Conservation (phyloP, 768 basidiomycete genomes). For the Russula sp. region DNA sequence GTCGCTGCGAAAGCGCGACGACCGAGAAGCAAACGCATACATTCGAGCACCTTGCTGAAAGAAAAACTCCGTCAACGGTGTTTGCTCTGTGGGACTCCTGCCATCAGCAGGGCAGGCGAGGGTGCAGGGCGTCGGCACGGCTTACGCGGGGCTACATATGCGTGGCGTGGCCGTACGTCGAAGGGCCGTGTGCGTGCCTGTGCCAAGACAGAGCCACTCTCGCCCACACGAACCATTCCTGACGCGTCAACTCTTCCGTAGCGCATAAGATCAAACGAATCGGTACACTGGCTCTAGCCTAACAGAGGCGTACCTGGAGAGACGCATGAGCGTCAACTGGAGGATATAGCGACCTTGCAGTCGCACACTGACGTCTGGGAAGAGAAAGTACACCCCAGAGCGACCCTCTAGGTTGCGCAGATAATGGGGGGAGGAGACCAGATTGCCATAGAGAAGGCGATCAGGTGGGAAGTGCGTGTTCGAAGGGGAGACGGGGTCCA, state of each 20-base stretch:
- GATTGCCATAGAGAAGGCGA: slow-evolving; percentile 73
- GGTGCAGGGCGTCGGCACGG: slow-evolving; percentile 14
- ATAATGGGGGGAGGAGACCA: slow-evolving; percentile 77
- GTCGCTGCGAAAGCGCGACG: slow-evolving; percentile 22
- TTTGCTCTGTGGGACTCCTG: slow-evolving; percentile 34
- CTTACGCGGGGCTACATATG: slow-evolving; percentile 80
- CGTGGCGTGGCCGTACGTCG: slow-evolving; percentile 65
- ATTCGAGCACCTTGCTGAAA: slow-evolving; percentile 52
- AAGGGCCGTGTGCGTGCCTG: slow-evolving; percentile 69
- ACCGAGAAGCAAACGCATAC: slow-evolving; percentile 43
- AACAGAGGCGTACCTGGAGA: slow-evolving; percentile 58
- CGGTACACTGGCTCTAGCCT: neutral
- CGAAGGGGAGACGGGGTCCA: slow-evolving; percentile 61
- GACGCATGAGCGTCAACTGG: slow-evolving; percentile 63
- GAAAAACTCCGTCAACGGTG: slow-evolving; percentile 53
- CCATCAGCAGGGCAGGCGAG: slow-evolving; percentile 10
- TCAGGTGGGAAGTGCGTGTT: slow-evolving; percentile 42
- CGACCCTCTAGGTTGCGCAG: slow-evolving; percentile 77
- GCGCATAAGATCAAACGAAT: slow-evolving; percentile 29
- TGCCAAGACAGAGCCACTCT: slow-evolving; percentile 62
- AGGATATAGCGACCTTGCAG: slow-evolving; percentile 72
- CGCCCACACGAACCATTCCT: slow-evolving; percentile 37
- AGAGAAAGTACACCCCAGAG: slow-evolving; percentile 80
- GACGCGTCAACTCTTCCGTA: slow-evolving; percentile 47
- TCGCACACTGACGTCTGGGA: slow-evolving; percentile 85